Percentiles rank a stretch among this genome's conserved stretches.
Evolutionary conservation across 2,329 filamentous ascomycete species (phyloP).

Genomic region (Cordyceps farinosa): DNA sequence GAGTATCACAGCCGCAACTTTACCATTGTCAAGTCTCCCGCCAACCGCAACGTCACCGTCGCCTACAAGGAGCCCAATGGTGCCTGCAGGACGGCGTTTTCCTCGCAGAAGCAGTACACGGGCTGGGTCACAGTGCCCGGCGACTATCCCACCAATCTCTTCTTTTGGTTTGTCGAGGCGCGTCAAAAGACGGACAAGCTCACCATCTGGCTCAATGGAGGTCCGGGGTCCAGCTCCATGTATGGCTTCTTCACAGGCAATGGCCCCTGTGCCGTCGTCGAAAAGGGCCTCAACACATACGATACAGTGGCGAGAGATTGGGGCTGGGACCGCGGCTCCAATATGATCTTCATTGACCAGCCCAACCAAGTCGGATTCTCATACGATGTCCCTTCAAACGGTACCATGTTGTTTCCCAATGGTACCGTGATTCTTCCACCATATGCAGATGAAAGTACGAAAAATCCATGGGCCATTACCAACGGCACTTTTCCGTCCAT

Average conservation of each 20-base stretch:
- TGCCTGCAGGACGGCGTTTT: conserved; percentile 63
- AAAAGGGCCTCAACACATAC: conserved; percentile 45
- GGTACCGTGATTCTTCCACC: conserved; percentile 33
- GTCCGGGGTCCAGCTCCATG: conserved; percentile 62
- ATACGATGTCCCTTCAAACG: conserved; percentile 61
- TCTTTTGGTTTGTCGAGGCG: conserved; percentile 50
- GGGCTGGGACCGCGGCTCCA: conserved; percentile 60
- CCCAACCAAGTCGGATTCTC: conserved; percentile 69
- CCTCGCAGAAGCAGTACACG: conserved; percentile 64
- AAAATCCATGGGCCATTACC: conserved; percentile 37
- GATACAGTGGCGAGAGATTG: conserved; percentile 57
- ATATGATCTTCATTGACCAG: conserved; percentile 60
- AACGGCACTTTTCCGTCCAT: conserved; percentile 65
- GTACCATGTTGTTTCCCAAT: conserved; percentile 49
- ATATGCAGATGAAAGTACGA: conserved; percentile 18
- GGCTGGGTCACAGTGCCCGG: conserved; percentile 65
- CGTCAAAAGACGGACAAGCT: conserved; percentile 40
- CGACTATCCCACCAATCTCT: conserved; percentile 47
- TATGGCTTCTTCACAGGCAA: conserved; percentile 60
- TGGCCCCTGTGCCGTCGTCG: conserved; percentile 51
- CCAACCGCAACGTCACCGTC: conserved; percentile 62
- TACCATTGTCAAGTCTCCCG: conserved; percentile 57
- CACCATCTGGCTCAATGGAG: conserved; percentile 65
- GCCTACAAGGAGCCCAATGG: conserved; percentile 61
- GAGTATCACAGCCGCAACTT: conserved; percentile 37